Percentiles rank a stretch among this genome's conserved stretches.
Evolutionary conservation across 345 rosid genomes (phyloP).

Genomic region (Pistacia integerrima): DNA sequence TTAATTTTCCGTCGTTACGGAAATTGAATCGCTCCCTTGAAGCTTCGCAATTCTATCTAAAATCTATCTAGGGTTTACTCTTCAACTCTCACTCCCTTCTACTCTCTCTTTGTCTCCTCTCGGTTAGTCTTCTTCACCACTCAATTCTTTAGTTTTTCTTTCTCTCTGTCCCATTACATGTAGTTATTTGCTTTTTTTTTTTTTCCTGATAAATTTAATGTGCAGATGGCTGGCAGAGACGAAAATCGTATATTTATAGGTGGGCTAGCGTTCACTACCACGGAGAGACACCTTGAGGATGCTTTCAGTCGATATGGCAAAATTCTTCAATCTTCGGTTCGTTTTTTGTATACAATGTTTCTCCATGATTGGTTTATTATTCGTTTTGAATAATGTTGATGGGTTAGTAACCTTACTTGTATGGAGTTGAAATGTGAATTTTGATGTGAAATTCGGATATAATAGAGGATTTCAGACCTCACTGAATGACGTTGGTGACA

Average conservation of each 20-base stretch:
- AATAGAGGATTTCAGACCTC: neutral
- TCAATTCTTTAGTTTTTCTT: neutral
- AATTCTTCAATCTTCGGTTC: slow-evolving; percentile 13
- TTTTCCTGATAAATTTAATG: too few species aligned
- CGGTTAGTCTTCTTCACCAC: neutral
- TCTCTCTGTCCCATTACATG: neutral
- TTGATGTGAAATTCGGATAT: neutral
- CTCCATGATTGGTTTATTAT: too few species aligned
- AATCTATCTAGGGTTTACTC: neutral
- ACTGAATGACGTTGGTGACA: neutral
- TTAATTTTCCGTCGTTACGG: neutral
- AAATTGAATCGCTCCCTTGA: too few species aligned
- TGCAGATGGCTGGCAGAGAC: slow-evolving; percentile 16
- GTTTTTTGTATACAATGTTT: neutral
- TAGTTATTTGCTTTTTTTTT: too few species aligned
- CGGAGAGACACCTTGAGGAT: slow-evolving; percentile 22
- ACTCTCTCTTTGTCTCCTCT: neutral
- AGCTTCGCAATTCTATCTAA: too few species aligned
- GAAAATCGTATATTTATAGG: slow-evolving; percentile 21
- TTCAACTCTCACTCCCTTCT: neutral
- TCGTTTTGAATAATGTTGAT: too few species aligned
- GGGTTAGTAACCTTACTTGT: neutral
- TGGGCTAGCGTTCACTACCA: slow-evolving; percentile 12
- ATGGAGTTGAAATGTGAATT: neutral
- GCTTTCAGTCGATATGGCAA: slow-evolving; percentile 19